phyloP scores from a whole-genome alignment of 2,329 filamentous ascomycete genomes.

The Harringtonia aguacate region DNA sequence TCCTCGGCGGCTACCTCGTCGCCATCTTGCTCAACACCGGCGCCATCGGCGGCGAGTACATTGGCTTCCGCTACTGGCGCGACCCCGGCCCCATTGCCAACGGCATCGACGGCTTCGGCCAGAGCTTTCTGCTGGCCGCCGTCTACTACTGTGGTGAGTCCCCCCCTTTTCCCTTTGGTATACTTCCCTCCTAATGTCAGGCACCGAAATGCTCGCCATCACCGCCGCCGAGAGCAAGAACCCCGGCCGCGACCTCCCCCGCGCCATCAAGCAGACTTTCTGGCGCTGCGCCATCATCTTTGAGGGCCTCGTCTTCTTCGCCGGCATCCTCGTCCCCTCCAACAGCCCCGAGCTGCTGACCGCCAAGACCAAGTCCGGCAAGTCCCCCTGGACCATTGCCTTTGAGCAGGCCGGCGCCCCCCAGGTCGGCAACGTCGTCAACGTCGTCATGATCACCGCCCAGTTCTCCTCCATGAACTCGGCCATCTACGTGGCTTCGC shows the following conservation, averaged over 20 bases:
- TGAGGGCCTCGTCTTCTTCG: slow-evolving; percentile 18
- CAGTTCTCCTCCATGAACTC: slow-evolving; percentile 61
- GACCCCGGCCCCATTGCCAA: slow-evolving; percentile 46
- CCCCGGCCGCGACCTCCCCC: slow-evolving; percentile 13
- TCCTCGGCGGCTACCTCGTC: slow-evolving; percentile 32
- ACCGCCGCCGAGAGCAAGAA: slow-evolving; percentile 13
- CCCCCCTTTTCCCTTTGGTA: too few relatives aligned
- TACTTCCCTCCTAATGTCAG: too few relatives aligned
- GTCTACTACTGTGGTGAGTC: slow-evolving; percentile 15
- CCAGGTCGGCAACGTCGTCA: slow-evolving; percentile 60
- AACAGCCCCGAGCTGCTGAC: slow-evolving; percentile 20
- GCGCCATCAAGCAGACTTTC: slow-evolving; percentile 15
- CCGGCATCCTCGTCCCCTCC: slow-evolving; percentile 18
- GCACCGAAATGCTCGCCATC: slow-evolving; percentile 13
- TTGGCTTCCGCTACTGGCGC: slow-evolving; percentile 8
- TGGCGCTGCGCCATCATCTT: slow-evolving; percentile 27
- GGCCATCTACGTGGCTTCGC: slow-evolving; percentile 46
- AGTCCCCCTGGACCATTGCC: slow-evolving; percentile 61
- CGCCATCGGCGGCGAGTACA: slow-evolving; percentile 11
- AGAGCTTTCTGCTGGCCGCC: slow-evolving; percentile 25
- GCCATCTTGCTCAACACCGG: slow-evolving; percentile 34
- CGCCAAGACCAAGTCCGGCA: slow-evolving; percentile 21
- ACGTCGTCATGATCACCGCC: slow-evolving; percentile 63
- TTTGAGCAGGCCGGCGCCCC: slow-evolving; percentile 56
- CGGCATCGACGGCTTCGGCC: slow-evolving; percentile 29